Conservation (phyloP, 2,329 filamentous ascomycete species). For the Xylaria sp. region DNA sequence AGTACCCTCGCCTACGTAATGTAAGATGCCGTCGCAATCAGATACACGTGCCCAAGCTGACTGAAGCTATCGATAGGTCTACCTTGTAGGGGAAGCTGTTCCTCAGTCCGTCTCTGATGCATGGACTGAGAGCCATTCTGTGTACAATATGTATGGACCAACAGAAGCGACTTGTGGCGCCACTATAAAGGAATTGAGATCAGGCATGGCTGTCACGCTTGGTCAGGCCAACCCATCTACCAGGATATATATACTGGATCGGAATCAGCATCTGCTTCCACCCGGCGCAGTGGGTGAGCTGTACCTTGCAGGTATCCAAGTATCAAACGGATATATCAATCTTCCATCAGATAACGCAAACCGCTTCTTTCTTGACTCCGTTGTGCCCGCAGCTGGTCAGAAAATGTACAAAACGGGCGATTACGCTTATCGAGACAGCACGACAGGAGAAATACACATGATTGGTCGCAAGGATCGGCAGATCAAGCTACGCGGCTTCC, state of each 20-base stretch:
- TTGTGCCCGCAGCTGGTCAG: background rate
- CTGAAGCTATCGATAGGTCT: background rate
- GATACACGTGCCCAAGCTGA: background rate
- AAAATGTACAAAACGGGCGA: slow-evolving; percentile 16
- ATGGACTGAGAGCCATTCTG: background rate
- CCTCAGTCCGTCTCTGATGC: background rate
- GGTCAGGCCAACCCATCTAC: background rate
- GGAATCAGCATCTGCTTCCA: background rate
- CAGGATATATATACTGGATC: background rate
- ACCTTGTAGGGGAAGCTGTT: background rate
- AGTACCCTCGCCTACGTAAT: background rate
- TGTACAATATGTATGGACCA: background rate
- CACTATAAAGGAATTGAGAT: background rate
- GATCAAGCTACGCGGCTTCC: slow-evolving; percentile 10
- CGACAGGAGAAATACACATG: background rate
- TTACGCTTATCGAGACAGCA: background rate
- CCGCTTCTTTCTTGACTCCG: background rate
- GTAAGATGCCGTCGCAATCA: background rate
- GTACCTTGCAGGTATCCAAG: background rate
- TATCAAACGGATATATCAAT: background rate
- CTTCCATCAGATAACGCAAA: background rate
- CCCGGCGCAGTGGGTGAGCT: background rate
- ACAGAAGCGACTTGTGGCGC: background rate
- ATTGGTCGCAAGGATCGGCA: slow-evolving; percentile 3
- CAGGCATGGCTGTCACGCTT: background rate